Percentiles rank a stretch among this genome's conserved stretches.
These are phyloP conservation scores for Phytophthora vignae DNA, from an alignment of 352 stramenopile genomes.

Conservation along the genomic window DNA sequence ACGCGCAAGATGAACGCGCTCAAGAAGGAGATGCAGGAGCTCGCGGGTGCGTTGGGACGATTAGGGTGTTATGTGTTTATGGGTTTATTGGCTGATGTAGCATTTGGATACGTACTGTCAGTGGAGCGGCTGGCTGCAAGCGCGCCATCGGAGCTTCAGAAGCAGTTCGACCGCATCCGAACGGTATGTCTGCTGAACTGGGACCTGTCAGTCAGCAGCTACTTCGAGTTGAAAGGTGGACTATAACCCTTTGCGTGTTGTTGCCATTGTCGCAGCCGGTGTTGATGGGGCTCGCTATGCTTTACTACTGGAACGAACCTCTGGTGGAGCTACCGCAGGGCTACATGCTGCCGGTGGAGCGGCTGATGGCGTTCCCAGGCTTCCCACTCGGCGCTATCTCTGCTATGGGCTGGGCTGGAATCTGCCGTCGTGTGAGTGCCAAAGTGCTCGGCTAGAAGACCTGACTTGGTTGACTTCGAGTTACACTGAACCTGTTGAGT, in stretches of 20 bases:
- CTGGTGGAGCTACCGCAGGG: constrained; percentile 76
- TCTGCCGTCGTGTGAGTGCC: constrained; percentile 78
- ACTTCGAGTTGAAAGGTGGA: not conserved
- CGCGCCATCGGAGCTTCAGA: constrained; percentile 75
- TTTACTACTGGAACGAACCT: constrained; percentile 85
- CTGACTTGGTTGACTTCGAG: not conserved
- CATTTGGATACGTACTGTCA: constrained; percentile 27
- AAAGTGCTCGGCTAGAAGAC: constrained; percentile 67
- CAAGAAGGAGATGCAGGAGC: constrained; percentile 88
- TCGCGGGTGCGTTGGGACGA: constrained; percentile 55
- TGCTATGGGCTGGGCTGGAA: constrained; percentile 74
- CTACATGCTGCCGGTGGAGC: constrained; percentile 81
- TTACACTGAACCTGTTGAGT: not conserved
- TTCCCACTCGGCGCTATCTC: constrained; percentile 83
- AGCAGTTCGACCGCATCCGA: constrained; percentile 74
- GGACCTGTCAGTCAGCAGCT: not conserved
- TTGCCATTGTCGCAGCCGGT: constrained; percentile 50
- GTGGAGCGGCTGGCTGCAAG: constrained; percentile 73
- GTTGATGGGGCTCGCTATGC: constrained; percentile 56
- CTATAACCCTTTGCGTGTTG: not conserved
- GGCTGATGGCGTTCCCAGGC: constrained; percentile 75
- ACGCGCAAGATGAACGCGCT: constrained; percentile 87
- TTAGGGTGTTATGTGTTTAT: not conserved
- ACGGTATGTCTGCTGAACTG: constrained; percentile 46
- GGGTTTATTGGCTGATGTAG: not conserved